A percentile compares a stretch with the other conserved stretches of the same genome.
Evolutionary conservation across 2,329 filamentous ascomycete species (phyloP).

Genomic region (Colletotrichum sp.): DNA sequence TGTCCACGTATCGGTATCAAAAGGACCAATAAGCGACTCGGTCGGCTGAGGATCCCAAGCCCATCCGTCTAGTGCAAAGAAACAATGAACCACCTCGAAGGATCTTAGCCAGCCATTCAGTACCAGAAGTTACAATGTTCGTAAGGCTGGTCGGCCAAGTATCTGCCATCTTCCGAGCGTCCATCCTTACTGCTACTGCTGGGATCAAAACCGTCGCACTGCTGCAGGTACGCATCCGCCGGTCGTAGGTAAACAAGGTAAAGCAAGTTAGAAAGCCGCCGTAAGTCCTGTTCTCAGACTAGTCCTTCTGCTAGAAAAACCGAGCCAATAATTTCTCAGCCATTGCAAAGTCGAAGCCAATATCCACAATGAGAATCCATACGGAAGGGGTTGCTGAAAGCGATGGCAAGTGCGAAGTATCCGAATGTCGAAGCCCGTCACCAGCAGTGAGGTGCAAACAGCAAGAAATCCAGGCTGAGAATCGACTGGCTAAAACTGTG

Average conservation of each 20-base stretch:
- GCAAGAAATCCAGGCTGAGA: neutral
- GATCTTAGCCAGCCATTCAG: neutral
- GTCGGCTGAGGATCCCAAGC: neutral
- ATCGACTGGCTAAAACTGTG: neutral
- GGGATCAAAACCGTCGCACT: neutral
- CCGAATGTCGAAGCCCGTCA: neutral
- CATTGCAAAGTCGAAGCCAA: neutral
- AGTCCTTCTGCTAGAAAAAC: neutral
- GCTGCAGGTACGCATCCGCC: neutral
- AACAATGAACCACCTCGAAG: neutral
- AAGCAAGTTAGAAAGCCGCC: neutral
- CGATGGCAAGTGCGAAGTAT: neutral
- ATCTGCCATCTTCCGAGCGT: neutral
- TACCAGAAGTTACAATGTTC: neutral
- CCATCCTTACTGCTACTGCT: neutral
- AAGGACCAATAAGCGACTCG: neutral
- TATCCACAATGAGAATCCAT: neutral
- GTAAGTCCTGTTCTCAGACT: neutral
- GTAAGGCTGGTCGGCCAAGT: neutral
- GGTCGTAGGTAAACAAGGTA: neutral
- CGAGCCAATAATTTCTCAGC: neutral
- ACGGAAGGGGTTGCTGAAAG: neutral
- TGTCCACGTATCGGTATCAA: neutral
- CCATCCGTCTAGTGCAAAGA: neutral
- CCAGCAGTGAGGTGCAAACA: neutral